Percentiles rank a stretch among this genome's conserved stretches.
Conservation (phyloP, 768 basidiomycete species). For the Tulasnella sp. region DNA sequence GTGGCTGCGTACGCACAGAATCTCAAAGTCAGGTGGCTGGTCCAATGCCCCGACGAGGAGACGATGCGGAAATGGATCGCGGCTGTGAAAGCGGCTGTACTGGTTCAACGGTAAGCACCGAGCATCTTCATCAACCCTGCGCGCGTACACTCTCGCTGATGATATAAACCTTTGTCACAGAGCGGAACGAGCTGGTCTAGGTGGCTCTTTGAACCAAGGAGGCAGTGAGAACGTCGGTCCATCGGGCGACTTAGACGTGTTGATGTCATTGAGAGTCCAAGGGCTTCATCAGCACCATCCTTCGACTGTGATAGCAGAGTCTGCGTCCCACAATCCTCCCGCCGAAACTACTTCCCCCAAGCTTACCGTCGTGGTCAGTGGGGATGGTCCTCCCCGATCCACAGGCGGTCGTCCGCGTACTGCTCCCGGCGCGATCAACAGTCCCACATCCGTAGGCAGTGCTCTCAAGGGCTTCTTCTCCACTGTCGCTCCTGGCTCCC, state of each 20-base stretch:
- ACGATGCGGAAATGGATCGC: conserved; percentile 15
- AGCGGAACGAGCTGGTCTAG: conserved; percentile 13
- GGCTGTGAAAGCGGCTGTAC: conserved; percentile 2
- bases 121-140: too few relatives aligned
- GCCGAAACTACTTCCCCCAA: not conserved
- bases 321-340: not conserved
- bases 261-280: conserved; percentile 11
- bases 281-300: not conserved
- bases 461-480: conserved; percentile 14
- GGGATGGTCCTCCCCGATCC: not conserved
- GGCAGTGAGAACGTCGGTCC: not conserved
- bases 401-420: not conserved
- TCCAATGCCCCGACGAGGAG: conserved; percentile 8
- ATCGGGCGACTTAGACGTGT: conserved; percentile 11
- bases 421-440: not conserved
- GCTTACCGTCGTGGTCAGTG: not conserved
- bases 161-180: not conserved
- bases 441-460: not conserved
- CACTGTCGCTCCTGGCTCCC: not conserved
- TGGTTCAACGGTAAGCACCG: conserved; percentile 11
- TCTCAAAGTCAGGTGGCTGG: conserved; percentile 5
- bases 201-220: not conserved
- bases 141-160: too few relatives aligned
- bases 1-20: not conserved
- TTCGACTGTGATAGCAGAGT: not conserved